Percentiles rank a stretch among this genome's conserved stretches.
Conservation (phyloP, 768 basidiomycete species). For the Mycena epipterygia region DNA sequence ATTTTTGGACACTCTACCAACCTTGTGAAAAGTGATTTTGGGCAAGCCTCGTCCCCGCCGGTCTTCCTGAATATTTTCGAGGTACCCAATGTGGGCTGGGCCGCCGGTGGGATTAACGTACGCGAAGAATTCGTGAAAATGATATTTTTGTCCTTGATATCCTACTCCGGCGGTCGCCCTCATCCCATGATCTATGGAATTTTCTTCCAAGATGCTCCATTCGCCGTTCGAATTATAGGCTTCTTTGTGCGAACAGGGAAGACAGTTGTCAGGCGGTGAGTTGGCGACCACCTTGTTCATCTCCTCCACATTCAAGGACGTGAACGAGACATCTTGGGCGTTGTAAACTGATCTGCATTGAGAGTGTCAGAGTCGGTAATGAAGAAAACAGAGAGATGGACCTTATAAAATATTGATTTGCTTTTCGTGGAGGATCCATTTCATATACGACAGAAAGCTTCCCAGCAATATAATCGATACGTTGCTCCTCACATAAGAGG, state of each 20-base stretch:
- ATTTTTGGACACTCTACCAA: constrained; percentile 62
- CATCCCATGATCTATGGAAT: constrained; percentile 42
- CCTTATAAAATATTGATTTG: constrained; percentile 41
- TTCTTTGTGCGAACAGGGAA: constrained; percentile 56
- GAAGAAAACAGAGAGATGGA: not conserved
- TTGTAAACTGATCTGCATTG: constrained; percentile 65
- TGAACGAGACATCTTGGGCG: constrained; percentile 59
- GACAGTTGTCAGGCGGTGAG: constrained; percentile 67
- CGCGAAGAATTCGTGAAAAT: constrained; percentile 72
- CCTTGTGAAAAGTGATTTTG: constrained; percentile 53
- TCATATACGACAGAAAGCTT: constrained; percentile 61
- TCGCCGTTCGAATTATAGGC: constrained; percentile 47
- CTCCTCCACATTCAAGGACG: constrained; percentile 50
- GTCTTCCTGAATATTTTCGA: constrained; percentile 50
- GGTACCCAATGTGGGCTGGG: constrained; percentile 70
- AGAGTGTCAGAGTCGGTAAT: not conserved
- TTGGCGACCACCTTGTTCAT: constrained; percentile 40
- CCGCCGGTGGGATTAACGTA: constrained; percentile 58
- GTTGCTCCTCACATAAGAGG: constrained; percentile 63
- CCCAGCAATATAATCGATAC: constrained; percentile 57
- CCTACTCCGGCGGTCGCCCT: constrained; percentile 56
- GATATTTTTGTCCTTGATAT: constrained; percentile 65
- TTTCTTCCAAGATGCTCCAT: constrained; percentile 37
- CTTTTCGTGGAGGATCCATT: constrained; percentile 26
- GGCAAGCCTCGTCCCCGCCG: constrained; percentile 34